Conservation (phyloP, 192 early-diverging fungal genomes). For the Backusella tuberculispora region DNA sequence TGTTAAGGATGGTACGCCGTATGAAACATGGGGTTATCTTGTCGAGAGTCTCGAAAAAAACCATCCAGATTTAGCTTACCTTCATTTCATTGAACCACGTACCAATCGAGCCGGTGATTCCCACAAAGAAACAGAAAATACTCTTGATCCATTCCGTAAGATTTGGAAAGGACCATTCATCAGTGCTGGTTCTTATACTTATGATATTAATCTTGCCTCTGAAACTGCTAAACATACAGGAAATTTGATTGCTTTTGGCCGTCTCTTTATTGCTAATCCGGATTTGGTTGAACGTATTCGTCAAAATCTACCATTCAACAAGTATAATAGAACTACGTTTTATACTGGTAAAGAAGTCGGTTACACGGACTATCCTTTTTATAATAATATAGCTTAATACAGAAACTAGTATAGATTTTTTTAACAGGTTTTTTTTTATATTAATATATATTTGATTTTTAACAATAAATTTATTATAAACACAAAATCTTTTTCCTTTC, state of each 20-base stretch:
- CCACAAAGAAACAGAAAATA: not conserved
- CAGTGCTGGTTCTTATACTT: slow-evolving; percentile 24
- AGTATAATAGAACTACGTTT: slow-evolving; percentile 6
- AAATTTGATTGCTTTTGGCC: slow-evolving; percentile 16
- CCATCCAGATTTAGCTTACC: slow-evolving; percentile 36
- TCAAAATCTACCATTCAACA: not conserved
- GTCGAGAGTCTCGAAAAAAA: slow-evolving; percentile 27
- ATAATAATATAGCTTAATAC: not conserved
- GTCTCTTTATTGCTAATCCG: slow-evolving; percentile 3
- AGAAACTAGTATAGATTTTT: not conserved
- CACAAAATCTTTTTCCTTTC: too few relatives aligned
- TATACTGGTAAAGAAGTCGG: not conserved
- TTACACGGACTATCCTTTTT: slow-evolving; percentile 11
- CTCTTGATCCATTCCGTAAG: slow-evolving; percentile 24
- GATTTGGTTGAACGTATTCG: slow-evolving; percentile 4
- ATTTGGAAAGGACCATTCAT: slow-evolving; percentile 32
- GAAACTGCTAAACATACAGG: slow-evolving; percentile 13
- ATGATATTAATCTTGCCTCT: slow-evolving; percentile 18
- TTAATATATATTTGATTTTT: too few relatives aligned
- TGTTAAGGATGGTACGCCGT: slow-evolving; percentile 33
- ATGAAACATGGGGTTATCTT: slow-evolving; percentile 36
- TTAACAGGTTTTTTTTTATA: too few relatives aligned
- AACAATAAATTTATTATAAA: too few relatives aligned
- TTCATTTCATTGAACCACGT: slow-evolving; percentile 39
- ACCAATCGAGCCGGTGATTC: slow-evolving; percentile 49